These are phyloP conservation scores for Colletotrichum plurivorum DNA, from an alignment of 2,329 filamentous ascomycete genomes.

Conservation along the genomic window DNA sequence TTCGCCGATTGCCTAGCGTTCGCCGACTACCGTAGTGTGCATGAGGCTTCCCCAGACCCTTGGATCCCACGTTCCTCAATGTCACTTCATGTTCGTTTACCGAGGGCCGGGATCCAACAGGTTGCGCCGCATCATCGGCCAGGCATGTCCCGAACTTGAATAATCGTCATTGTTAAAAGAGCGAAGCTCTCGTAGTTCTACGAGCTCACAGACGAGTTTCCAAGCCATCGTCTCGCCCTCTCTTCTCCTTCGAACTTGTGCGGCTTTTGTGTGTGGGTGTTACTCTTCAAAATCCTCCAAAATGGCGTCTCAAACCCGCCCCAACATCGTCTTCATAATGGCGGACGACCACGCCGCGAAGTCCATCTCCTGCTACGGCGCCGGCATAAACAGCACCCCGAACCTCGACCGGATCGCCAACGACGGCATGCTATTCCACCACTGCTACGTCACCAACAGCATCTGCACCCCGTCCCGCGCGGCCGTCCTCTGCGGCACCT, in stretches of 20 bases:
- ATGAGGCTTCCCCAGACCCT: not conserved
- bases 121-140: no score
- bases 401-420: conserved; percentile 64
- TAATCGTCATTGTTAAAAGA: no score
- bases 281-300: not conserved
- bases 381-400: conserved; percentile 65
- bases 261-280: no score
- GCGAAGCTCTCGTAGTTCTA: no score
- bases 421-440: conserved; percentile 66
- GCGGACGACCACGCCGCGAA: conserved; percentile 68
- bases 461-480: conserved; percentile 68
- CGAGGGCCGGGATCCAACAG: no score
- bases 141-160: no score
- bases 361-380: conserved; percentile 63
- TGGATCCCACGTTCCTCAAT: not conserved
- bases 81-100: not conserved
- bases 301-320: conserved; percentile 30
- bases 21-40: conserved; percentile 9
- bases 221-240: no score
- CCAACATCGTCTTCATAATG: conserved; percentile 65
- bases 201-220: no score
- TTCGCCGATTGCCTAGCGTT: not conserved
- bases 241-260: no score
- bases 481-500: conserved; percentile 63
- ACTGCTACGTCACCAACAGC: conserved; percentile 68